Evolutionary conservation across 208 protist genomes (phyloP), one percentile per base, ranked within the genome.

Genomic region (Zelonia costaricensis): DNA sequence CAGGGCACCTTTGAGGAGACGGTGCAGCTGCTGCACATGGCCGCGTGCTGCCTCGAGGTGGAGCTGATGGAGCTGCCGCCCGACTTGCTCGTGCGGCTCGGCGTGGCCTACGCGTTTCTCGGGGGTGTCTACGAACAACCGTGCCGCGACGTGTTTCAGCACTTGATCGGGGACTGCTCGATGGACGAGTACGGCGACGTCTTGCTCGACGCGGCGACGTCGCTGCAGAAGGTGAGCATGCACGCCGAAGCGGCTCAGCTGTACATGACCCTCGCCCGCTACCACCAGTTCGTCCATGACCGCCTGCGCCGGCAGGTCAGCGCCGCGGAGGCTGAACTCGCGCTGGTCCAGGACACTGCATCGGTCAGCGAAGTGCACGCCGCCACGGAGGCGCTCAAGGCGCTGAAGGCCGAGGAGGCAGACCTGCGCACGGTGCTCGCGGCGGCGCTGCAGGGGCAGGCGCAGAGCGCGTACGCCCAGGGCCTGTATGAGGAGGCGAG

Each of bases 131-230:
- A 76, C 31, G 45, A 83, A 48, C 69, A 83, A 38, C 80, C 77
- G 15, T 93, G 90, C 58, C 74, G 72, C 13, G 80, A 91, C 60
- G 78, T 96, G n/a, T 86, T 96, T 59, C 66, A 83, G 33, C 75
- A 91, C 63, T 75, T 96, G 51, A 36, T 92, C 25, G 72, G 84
- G 27, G 80, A 76, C n/a, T 96, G 86, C 61, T 55, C 80, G 31
- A 93, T 96, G 82, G 78, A 83, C 9, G 76, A 86, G 13, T 94
- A 90, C 62, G 87, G 80, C 42, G 91, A 96, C 61, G 85, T 92
- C 9, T 47, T 96, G 36, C 76, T 87, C 25, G 91, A 96, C 48
- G 84, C 86, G 8, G 91, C 87, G 15, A 72, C 78, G 40, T 78
- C 75, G 12, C 72, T 96, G 39, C 78, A 82, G 63, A 86, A 88